These are phyloP conservation scores for Shiraia sp. DNA, from an alignment of 2,329 filamentous ascomycete genomes.

Conservation along the genomic window DNA sequence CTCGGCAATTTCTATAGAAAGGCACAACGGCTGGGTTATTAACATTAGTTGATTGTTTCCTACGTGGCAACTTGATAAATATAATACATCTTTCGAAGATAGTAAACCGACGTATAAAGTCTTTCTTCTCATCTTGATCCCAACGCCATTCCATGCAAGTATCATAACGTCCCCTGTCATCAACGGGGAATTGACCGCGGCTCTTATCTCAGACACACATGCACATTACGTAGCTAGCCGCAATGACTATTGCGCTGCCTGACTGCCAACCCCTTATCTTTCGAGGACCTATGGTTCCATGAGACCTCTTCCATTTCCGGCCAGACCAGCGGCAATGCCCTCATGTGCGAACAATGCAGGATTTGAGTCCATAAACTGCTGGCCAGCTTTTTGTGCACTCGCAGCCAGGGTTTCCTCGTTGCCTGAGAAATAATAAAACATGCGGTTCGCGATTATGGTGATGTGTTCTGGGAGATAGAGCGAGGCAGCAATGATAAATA, in stretches of 20 bases:
- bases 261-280: background rate
- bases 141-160: constrained; percentile 2
- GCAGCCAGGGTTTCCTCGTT: constrained; percentile 56
- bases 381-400: constrained; percentile 18
- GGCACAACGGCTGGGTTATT: constrained; percentile 4
- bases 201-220: background rate
- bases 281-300: constrained; percentile 24
- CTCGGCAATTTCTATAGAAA: background rate
- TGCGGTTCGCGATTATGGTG: constrained; percentile 76
- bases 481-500: constrained; percentile 82
- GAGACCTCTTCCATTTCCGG: constrained; percentile 15
- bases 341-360: constrained; percentile 6
- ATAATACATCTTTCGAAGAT: background rate
- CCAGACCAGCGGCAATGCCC: constrained; percentile 7
- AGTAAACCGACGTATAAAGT: background rate
- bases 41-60: constrained; percentile 8
- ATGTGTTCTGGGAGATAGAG: constrained; percentile 95
- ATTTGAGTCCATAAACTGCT: constrained; percentile 11
- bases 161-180: background rate
- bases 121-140: background rate
- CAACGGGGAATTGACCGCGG: background rate
- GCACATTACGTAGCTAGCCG: background rate
- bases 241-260: background rate
- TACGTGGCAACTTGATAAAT: background rate
- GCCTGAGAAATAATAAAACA: constrained; percentile 94